Evolutionary conservation across 1,284 basidiomycete genomes (phyloP), one percentile per base, ranked within the genome.

Genomic region (Ceratobasidium sp.): DNA sequence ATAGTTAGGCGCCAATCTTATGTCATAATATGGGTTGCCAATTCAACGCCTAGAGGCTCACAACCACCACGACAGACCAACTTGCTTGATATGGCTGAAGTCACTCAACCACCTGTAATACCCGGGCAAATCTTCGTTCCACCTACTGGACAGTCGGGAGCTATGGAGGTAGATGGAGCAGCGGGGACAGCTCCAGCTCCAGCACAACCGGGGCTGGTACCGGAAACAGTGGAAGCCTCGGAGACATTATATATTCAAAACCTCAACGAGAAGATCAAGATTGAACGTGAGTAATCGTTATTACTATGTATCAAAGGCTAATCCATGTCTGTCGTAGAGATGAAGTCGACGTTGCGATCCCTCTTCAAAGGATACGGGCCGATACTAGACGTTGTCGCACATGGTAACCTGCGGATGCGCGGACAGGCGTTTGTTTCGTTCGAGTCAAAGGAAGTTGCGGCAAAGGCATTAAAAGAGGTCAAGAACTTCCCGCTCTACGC

Each of bases 391-490:
- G 92, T 99, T 17, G 90, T 94, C 7, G 94, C 96, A 5, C 96
- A 99, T 79, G 80, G 84, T 68, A 98, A 98, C 81, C 80, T 98
- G 71, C 87, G 96, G 35, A 99, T 99, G 97, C 86, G 97, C 45
- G 96, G 96, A 12, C 96, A 99, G 80, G 96, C 96, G 4, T 99
- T 99, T 76, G 92, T 99, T 20, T 94, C 93, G 34, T 97, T 99
- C 78, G 85, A 85, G 71, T 87, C 88, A 57, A 83, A 87, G 60
- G 90, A 96, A 70, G 85, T 86, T 65, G 96, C 96, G 34, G 85
- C 86, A 76, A 92, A 91, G 78, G 96, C 96, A 4, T 83, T 92
- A 84, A 91, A 87, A 80, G 96, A 99, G 78, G 94, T 98, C 42
- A 86, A 89, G 69, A 89, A 94, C 55, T 98, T 99, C 77, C 96